A percentile compares a stretch with the other conserved stretches of the same genome.
Conservation (phyloP, 1,284 basidiomycete species). For the Cryptococcus depauperatus region DNA sequence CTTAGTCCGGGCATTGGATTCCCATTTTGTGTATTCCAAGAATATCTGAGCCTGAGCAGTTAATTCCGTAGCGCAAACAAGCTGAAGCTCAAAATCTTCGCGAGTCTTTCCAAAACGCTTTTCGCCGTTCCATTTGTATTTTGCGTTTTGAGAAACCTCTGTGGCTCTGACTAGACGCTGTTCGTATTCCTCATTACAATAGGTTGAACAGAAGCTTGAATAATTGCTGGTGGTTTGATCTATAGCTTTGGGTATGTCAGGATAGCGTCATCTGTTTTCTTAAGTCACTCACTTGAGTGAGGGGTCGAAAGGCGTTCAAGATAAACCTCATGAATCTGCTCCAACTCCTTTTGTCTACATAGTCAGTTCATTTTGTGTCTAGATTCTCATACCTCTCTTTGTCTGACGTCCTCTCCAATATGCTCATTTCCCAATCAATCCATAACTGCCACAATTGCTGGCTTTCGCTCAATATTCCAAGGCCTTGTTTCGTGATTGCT, state of each 20-base stretch:
- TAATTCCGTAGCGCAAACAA: constrained; percentile 23
- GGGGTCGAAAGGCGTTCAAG: constrained; percentile 39
- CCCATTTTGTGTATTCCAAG: constrained; percentile 37
- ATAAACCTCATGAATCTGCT: constrained; percentile 36
- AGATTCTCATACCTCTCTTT: constrained; percentile 49
- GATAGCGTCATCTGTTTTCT: not conserved
- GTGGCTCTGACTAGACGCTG: constrained; percentile 64
- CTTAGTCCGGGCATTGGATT: constrained; percentile 48
- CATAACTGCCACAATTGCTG: constrained; percentile 62
- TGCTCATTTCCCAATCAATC: constrained; percentile 65
- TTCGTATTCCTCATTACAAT: constrained; percentile 68
- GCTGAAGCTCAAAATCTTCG: constrained; percentile 36
- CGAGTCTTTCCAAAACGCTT: constrained; percentile 33
- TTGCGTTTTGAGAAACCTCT: constrained; percentile 55
- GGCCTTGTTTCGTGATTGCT: constrained; percentile 53
- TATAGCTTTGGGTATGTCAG: constrained; percentile 41
- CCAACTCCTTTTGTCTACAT: constrained; percentile 28
- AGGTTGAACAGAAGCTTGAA: constrained; percentile 73
- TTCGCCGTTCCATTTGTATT: constrained; percentile 24
- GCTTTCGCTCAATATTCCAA: constrained; percentile 52
- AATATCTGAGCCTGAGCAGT: constrained; percentile 19
- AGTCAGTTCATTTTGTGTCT: not conserved
- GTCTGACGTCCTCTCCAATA: constrained; percentile 48
- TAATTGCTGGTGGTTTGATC: constrained; percentile 74
- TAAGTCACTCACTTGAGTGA: constrained; percentile 33